Evolutionary conservation across 306 rosid species (phyloP).

Genomic region (Quercus ilex): DNA sequence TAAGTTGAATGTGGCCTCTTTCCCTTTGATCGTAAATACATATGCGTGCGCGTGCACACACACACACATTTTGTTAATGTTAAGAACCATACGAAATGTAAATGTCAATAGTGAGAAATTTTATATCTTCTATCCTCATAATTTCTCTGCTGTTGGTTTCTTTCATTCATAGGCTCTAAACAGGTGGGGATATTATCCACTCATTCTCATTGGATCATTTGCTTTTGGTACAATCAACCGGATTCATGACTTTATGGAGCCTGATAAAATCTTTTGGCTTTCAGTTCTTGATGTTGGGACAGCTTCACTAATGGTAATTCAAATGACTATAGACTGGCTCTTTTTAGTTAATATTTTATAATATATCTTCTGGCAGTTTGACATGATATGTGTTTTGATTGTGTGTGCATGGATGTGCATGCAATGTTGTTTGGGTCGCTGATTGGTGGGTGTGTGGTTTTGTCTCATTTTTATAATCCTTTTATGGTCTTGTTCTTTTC

Average conservation of each 20-base stretch:
- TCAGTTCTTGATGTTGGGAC: conserved; percentile 89
- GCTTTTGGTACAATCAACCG: conserved; percentile 92
- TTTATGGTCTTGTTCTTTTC: not conserved
- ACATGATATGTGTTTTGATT: not conserved
- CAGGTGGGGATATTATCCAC: conserved; percentile 97
- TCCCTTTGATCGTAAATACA: not conserved
- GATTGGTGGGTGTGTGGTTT: not conserved
- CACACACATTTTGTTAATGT: not conserved
- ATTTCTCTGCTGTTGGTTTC: not conserved
- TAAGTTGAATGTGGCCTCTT: not conserved
- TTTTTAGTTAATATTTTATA: conserved; percentile 14
- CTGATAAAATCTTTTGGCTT: conserved; percentile 92
- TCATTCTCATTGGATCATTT: conserved; percentile 93
- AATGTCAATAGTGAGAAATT: not conserved
- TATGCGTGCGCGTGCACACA: not conserved
- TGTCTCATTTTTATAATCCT: not conserved
- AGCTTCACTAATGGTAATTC: conserved; percentile 87
- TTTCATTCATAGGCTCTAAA: conserved; percentile 66
- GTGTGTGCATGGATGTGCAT: too few relatives aligned
- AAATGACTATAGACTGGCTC: not conserved
- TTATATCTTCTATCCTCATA: not conserved
- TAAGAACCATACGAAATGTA: not conserved
- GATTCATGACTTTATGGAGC: conserved; percentile 89
- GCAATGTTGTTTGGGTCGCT: not conserved
- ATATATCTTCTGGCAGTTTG: not conserved